Evolutionary conservation across 345 rosid species (phyloP).

Genomic region (Aegle marmelos): DNA sequence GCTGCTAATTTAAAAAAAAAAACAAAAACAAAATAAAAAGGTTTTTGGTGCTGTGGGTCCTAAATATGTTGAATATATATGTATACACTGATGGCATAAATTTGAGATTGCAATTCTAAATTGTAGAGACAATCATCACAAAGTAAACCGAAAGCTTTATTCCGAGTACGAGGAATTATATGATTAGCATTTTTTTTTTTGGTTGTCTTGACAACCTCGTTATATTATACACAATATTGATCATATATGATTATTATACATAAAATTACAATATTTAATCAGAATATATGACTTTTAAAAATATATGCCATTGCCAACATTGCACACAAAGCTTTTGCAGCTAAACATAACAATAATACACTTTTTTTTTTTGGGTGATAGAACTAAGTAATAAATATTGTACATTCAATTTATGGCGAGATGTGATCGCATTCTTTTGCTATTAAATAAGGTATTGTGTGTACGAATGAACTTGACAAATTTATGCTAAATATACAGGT

Average conservation of each 20-base stretch:
- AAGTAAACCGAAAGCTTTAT: neutral
- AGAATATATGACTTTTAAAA: neutral
- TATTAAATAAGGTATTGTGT: neutral
- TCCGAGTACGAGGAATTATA: constrained; percentile 1
- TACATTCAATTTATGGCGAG: neutral
- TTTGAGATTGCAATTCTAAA: neutral
- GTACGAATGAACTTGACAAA: neutral
- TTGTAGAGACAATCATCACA: constrained; percentile 13
- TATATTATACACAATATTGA: neutral
- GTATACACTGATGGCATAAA: neutral
- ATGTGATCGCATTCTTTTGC: neutral
- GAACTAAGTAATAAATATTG: too few relatives aligned
- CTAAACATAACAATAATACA: too few relatives aligned
- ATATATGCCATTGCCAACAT: neutral
- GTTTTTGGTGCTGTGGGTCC: neutral
- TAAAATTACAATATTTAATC: neutral
- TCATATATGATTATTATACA: neutral
- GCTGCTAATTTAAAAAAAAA: too few relatives aligned
- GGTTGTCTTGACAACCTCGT: neutral
- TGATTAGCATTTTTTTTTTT: neutral
- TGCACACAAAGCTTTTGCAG: neutral
- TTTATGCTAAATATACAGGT: neutral
- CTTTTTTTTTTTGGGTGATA: too few relatives aligned
- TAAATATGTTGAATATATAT: neutral
- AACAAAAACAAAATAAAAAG: too few relatives aligned